phyloP scores from a whole-genome alignment of 352 stramenopile genomes.

The Globisporangium spiculum region DNA sequence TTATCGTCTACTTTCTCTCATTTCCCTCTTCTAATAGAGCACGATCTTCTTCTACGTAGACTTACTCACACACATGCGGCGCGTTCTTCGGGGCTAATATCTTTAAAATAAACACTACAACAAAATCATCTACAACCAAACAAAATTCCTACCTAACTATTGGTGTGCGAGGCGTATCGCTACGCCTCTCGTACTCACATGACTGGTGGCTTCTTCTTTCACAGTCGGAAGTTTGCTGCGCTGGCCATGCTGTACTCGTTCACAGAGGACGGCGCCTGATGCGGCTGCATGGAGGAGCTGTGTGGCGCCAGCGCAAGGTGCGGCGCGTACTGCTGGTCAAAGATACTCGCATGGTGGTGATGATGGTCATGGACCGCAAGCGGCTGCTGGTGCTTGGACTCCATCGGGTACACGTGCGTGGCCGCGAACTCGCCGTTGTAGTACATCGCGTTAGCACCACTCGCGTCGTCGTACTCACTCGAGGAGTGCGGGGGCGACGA shows the following conservation, averaged over 20 bases:
- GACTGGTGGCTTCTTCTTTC: background rate
- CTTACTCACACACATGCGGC: background rate
- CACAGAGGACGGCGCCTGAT: background rate
- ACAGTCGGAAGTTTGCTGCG: conserved; percentile 5
- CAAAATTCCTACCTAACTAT: conserved; percentile 1
- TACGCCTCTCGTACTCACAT: background rate
- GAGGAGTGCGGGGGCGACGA: conserved; percentile 13
- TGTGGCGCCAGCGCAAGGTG: background rate
- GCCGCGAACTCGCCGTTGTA: background rate
- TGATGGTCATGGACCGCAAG: background rate
- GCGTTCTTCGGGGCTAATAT: background rate
- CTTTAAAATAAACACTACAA: conserved; percentile 9
- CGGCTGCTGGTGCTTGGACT: background rate
- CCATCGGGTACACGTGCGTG: background rate
- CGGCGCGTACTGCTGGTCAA: background rate
- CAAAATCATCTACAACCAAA: background rate
- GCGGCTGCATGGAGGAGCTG: background rate
- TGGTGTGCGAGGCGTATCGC: background rate
- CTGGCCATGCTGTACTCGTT: background rate
- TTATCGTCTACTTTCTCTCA: background rate
- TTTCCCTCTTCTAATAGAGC: background rate
- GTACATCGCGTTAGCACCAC: background rate
- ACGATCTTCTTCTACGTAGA: background rate
- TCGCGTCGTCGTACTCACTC: conserved; percentile 1
- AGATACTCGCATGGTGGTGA: background rate